Percentiles rank a stretch among this genome's conserved stretches.
Evolutionary conservation across 208 protist species (phyloP).

Genomic region (Porcisia hertigi): DNA sequence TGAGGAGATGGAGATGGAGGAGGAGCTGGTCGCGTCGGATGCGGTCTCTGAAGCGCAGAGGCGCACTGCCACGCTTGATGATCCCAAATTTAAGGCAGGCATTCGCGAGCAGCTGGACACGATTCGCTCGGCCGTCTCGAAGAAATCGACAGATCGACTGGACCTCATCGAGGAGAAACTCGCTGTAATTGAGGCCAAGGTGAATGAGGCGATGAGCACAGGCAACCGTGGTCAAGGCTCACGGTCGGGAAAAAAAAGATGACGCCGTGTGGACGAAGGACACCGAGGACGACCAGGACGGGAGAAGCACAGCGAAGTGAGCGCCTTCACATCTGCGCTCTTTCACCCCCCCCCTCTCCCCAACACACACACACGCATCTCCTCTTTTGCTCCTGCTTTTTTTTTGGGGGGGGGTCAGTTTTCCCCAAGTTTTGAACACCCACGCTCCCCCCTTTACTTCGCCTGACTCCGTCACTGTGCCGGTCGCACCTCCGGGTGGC

Average conservation of each 20-base stretch:
- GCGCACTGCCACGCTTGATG: conserved; percentile 46
- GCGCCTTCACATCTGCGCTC: neutral
- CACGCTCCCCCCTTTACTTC: no score
- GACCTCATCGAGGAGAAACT: conserved; percentile 81
- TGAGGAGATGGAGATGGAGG: conserved; percentile 63
- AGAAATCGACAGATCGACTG: conserved; percentile 53
- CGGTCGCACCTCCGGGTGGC: neutral
- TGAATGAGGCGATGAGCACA: conserved; percentile 35
- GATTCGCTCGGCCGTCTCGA: conserved; percentile 71
- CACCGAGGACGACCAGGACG: neutral
- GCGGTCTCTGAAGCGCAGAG: conserved; percentile 45
- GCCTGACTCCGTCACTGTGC: neutral
- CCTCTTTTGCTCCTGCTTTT: neutral
- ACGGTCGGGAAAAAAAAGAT: conserved; percentile 40
- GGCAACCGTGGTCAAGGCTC: conserved; percentile 27
- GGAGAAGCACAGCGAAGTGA: neutral
- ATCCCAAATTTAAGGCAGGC: conserved; percentile 63
- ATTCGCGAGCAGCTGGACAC: conserved; percentile 77
- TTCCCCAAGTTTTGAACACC: no score
- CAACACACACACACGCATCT: neutral
- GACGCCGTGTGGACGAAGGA: neutral
- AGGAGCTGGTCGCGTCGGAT: conserved; percentile 36
- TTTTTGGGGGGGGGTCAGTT: neutral
- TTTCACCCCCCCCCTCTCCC: neutral
- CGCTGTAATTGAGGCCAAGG: conserved; percentile 70